Conservation (phyloP, 176 grass and related monocot species). For the Oryza glaberrima region DNA sequence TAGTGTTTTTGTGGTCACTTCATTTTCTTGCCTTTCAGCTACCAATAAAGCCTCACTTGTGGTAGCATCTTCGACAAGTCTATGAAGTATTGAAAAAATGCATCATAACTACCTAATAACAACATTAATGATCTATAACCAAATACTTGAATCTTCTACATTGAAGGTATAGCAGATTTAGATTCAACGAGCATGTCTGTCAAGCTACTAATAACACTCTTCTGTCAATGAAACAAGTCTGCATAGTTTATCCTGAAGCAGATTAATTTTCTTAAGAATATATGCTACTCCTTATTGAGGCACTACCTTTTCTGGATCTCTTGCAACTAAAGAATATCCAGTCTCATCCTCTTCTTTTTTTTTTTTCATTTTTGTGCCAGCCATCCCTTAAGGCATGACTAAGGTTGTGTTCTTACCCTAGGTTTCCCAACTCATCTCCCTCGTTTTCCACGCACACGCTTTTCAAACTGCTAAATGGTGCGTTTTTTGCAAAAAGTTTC, state of each 20-base stretch:
- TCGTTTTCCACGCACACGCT: too few species aligned
- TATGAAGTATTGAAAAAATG: slow-evolving; percentile 45
- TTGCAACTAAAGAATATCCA: slow-evolving; percentile 26
- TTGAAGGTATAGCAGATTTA: slow-evolving; percentile 18
- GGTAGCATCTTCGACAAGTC: slow-evolving; percentile 60
- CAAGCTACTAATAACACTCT: slow-evolving; percentile 14
- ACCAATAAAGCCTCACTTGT: slow-evolving; percentile 65
- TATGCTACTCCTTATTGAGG: slow-evolving; percentile 37
- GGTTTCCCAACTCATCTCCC: too few species aligned
- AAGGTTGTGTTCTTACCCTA: too few species aligned
- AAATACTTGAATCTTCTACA: slow-evolving; percentile 17
- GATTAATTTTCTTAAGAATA: slow-evolving; percentile 39
- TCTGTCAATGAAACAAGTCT: slow-evolving; percentile 25
- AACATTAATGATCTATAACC: slow-evolving; percentile 6
- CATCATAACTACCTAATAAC: slow-evolving; percentile 26
- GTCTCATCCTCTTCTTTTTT: background rate
- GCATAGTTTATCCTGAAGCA: slow-evolving; percentile 43
- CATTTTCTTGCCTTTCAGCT: slow-evolving; percentile 67
- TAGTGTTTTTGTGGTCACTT: slow-evolving; percentile 69
- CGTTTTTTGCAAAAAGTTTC: too few species aligned
- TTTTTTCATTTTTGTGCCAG: background rate
- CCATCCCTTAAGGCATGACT: slow-evolving; percentile 9
- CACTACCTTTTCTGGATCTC: slow-evolving; percentile 31
- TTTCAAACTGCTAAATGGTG: too few species aligned
- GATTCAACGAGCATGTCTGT: slow-evolving; percentile 2